A percentile compares a stretch with the other conserved stretches of the same genome.
Evolutionary conservation across 2,329 filamentous ascomycete genomes (phyloP).

Genomic region (Fusarium virguliforme): DNA sequence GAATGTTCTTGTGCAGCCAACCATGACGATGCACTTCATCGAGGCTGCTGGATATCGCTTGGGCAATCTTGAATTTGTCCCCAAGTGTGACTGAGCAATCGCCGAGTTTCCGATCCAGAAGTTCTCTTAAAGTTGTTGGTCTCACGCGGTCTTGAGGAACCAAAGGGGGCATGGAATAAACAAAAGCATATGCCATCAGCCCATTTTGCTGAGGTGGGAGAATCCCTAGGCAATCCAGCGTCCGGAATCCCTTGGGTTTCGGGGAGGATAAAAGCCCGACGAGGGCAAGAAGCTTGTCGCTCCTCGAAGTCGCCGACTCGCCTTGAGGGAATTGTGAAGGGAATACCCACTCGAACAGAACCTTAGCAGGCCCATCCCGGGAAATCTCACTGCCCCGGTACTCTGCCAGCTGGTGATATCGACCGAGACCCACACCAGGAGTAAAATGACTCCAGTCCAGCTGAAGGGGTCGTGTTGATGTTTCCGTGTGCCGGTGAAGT

Average conservation of each 20-base stretch:
- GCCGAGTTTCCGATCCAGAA: background rate
- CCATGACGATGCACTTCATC: background rate
- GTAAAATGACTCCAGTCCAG: background rate
- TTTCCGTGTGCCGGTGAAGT: background rate
- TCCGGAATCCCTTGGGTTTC: background rate
- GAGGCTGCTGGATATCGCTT: background rate
- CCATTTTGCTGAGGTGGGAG: background rate
- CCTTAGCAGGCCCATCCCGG: background rate
- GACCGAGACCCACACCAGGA: background rate
- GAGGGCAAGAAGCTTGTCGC: background rate
- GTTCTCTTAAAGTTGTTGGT: background rate
- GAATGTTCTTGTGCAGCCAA: background rate
- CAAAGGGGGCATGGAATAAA: background rate
- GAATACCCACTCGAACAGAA: background rate
- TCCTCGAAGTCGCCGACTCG: background rate
- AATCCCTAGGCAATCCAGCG: background rate
- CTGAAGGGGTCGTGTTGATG: background rate
- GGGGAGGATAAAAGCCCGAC: background rate
- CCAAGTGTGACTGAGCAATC: background rate
- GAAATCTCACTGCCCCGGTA: background rate
- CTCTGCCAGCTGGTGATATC: background rate
- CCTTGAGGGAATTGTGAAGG: background rate
- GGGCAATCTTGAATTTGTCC: background rate
- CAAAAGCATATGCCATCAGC: background rate
- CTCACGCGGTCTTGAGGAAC: background rate